Conservation (phyloP, 2,329 filamentous ascomycete genomes). For the Cytospora piceae region DNA sequence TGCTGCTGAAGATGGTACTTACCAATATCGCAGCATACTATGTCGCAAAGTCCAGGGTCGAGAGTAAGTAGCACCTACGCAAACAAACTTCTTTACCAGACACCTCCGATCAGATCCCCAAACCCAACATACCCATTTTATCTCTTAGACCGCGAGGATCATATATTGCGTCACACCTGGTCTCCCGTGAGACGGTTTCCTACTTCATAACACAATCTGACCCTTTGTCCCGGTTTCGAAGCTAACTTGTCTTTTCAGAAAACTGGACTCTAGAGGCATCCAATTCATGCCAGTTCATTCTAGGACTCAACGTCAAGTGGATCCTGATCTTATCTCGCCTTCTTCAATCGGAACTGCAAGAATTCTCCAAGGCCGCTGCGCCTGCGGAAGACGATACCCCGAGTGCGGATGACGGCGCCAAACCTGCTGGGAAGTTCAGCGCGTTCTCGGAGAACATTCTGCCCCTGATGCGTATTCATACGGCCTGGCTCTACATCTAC, state of each 20-base stretch:
- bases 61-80: slow-evolving; percentile 47
- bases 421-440: slow-evolving; percentile 40
- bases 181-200: too few species aligned
- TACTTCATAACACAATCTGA: too few species aligned
- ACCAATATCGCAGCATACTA: slow-evolving; percentile 86
- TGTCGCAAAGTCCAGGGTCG: slow-evolving; percentile 65
- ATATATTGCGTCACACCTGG: slow-evolving; percentile 6
- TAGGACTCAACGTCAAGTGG: slow-evolving; percentile 78
- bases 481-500: slow-evolving; percentile 56
- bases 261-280: slow-evolving; percentile 50
- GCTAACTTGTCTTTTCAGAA: slow-evolving; percentile 40
- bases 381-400: slow-evolving; percentile 41
- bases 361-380: slow-evolving; percentile 49
- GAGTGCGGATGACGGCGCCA: slow-evolving; percentile 32
- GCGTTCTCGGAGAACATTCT: slow-evolving; percentile 49
- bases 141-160: neutral
- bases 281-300: slow-evolving; percentile 64
- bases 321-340: slow-evolving; percentile 73
- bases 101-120: neutral
- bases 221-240: slow-evolving; percentile 23
- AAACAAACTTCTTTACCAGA: neutral
- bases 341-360: slow-evolving; percentile 70
- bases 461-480: slow-evolving; percentile 56
- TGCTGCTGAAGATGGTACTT: slow-evolving; percentile 77
- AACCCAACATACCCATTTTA: neutral